These are phyloP conservation scores for Nelumbo lutea DNA, from an alignment of 164 flowering plant species.

Conservation along the genomic window DNA sequence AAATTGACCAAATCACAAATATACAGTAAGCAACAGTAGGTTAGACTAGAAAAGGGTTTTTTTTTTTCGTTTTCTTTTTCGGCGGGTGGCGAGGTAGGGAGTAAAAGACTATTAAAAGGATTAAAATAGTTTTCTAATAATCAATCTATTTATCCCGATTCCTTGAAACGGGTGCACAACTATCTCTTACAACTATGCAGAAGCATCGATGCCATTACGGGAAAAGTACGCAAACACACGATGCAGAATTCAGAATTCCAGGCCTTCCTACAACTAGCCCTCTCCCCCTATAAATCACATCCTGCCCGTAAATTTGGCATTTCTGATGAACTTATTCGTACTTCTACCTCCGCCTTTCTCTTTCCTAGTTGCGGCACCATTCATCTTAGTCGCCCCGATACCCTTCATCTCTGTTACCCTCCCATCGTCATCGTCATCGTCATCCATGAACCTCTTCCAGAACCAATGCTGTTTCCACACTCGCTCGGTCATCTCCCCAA, in stretches of 20 bases:
- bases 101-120: too few relatives aligned
- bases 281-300: not conserved
- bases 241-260: too few relatives aligned
- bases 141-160: not conserved
- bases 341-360: too few relatives aligned
- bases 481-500: slow-evolving; percentile 88
- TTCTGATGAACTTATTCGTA: too few relatives aligned
- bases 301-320: not conserved
- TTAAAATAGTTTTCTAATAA: too few relatives aligned
- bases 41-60: not conserved
- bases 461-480: slow-evolving; percentile 91
- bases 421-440: slow-evolving; percentile 20
- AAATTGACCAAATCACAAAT: not conserved
- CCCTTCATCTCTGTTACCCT: too few relatives aligned
- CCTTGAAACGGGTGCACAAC: not conserved
- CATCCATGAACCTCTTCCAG: slow-evolving; percentile 86
- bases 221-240: too few relatives aligned
- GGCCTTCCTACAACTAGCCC: slow-evolving; percentile 5
- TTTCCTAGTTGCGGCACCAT: too few relatives aligned
- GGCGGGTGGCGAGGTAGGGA: too few relatives aligned
- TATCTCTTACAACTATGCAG: slow-evolving; percentile 33
- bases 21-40: not conserved
- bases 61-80: not conserved
- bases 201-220: slow-evolving; percentile 32
- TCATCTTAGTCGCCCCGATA: too few relatives aligned